Evolutionary conservation across 495 filamentous ascomycete genomes (phyloP), one percentile per base, ranked within the genome.

Genomic region (Penicillium herquei): DNA sequence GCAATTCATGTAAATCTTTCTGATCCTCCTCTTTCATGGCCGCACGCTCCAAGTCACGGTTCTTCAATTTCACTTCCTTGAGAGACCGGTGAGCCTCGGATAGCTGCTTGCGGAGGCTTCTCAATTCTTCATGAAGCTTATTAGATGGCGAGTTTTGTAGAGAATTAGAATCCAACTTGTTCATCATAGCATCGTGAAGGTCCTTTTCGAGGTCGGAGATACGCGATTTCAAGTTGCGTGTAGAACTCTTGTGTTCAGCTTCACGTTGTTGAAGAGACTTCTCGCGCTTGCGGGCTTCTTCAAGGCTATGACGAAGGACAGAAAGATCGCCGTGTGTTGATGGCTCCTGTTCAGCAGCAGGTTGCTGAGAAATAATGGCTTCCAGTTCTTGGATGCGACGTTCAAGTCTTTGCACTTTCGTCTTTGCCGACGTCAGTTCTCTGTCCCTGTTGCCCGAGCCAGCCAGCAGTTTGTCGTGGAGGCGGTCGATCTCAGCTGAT

Each of bases 231-330:
- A 82, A 78, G 26, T 70, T 73, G 40, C 81, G 81, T 12, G 80
- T 69, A 9, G 69, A 77, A 18, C 70, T 71, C 54, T 84, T 87
- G 39, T 85, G 82, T 12, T 81, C 66, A 14, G 78, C 74, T 58
- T 90, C 87, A 9, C 84, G 83, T 63, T 87, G 80, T 8, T 86
- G 68, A 56, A 83, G 71, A 30, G 82, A 78, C 42, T 78, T 78
- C 54, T 90, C 86, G 32, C 84, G 85, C 54, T 81, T 81, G 10
- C 85, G 79, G 33, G 84, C 81, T 49, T 82, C 79, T 1, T 84
- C 81, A 13, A 90, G 72, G 54, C 82, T 83, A 17, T 78, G 79
- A 5, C 83, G 84, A 33, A 87, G 69, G 0, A 81, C 51, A 2
- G 78, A 84, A 3, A 87, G 61, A 52, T 89, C 85, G 39, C 73